Percentiles rank a stretch among this genome's conserved stretches.
Conservation (phyloP, 225 moss, liverwort and hornwort species). For the Takakia lepidozioides region DNA sequence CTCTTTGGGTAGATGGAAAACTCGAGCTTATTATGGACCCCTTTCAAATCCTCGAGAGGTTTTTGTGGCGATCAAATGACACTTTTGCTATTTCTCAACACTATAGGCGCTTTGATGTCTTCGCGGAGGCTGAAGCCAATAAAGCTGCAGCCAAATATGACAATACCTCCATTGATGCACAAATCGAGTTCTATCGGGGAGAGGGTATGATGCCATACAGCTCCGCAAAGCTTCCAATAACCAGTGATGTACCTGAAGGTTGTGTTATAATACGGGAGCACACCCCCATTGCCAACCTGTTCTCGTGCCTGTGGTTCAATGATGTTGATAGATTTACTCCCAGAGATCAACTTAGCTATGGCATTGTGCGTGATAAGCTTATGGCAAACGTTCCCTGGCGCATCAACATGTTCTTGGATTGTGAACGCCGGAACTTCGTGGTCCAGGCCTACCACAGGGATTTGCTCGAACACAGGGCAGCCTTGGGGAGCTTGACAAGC, state of each 20-base stretch:
- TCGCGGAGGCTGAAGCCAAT: slow-evolving; percentile 86
- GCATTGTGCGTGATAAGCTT: slow-evolving; percentile 76
- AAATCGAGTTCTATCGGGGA: slow-evolving; percentile 59
- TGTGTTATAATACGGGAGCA: slow-evolving; percentile 97
- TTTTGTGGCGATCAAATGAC: slow-evolving; percentile 89
- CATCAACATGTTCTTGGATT: slow-evolving; percentile 87
- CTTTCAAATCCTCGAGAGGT: slow-evolving; percentile 77
- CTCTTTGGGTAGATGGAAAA: slow-evolving; percentile 94
- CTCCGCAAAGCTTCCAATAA: slow-evolving; percentile 63
- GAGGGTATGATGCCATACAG: slow-evolving; percentile 76
- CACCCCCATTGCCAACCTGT: slow-evolving; percentile 77
- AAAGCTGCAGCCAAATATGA: slow-evolving; percentile 88
- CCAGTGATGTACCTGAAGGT: slow-evolving; percentile 97
- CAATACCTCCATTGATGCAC: slow-evolving; percentile 72
- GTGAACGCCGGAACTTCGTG: slow-evolving; percentile 95
- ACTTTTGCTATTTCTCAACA: slow-evolving; percentile 89
- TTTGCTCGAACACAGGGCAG: slow-evolving; percentile 32
- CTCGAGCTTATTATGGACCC: slow-evolving; percentile 86
- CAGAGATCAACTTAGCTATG: slow-evolving; percentile 93
- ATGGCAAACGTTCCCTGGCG: slow-evolving; percentile 56
- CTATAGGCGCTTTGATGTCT: slow-evolving; percentile 85
- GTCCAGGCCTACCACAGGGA: slow-evolving; percentile 65
- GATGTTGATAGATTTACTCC: slow-evolving; percentile 97
- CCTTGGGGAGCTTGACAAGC: slow-evolving; percentile 15
- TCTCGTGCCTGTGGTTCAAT: slow-evolving; percentile 96